Conservation (phyloP, 305 asterid species). For the Fraxinus velutina region DNA sequence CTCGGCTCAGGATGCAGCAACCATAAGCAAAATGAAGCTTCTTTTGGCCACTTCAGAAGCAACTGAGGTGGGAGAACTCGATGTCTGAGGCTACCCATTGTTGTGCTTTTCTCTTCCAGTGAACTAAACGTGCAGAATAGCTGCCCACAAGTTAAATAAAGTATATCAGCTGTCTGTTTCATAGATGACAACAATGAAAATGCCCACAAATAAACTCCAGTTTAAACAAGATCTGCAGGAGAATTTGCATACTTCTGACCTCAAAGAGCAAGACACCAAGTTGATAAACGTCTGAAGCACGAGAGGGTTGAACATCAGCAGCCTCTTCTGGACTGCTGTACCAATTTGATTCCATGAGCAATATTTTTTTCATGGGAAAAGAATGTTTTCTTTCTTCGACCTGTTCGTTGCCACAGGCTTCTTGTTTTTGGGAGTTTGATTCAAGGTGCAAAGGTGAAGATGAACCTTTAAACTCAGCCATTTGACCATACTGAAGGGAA, state of each 20-base stretch:
- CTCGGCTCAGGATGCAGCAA: slow-evolving; percentile 85
- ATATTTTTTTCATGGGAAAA: slow-evolving; percentile 46
- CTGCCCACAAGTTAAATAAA: slow-evolving; percentile 42
- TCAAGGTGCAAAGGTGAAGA: slow-evolving; percentile 21
- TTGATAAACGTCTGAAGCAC: slow-evolving; percentile 85
- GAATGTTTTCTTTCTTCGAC: slow-evolving; percentile 34
- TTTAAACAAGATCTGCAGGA: neutral
- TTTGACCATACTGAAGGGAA: slow-evolving; percentile 53
- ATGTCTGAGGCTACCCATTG: slow-evolving; percentile 80
- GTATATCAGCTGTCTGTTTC: slow-evolving; percentile 23
- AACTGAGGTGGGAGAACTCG: slow-evolving; percentile 93
- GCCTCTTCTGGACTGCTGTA: slow-evolving; percentile 57
- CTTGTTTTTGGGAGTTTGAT: neutral
- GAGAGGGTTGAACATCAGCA: slow-evolving; percentile 57
- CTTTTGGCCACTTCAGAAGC: slow-evolving; percentile 96
- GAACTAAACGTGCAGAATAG: slow-evolving; percentile 73
- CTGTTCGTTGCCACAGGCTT: slow-evolving; percentile 11
- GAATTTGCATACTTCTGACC: slow-evolving; percentile 39
- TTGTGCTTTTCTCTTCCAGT: slow-evolving; percentile 64
- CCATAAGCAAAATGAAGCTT: slow-evolving; percentile 96
- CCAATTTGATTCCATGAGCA: slow-evolving; percentile 48
- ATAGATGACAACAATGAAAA: too few relatives aligned
- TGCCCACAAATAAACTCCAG: too few relatives aligned
- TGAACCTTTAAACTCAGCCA: slow-evolving; percentile 45
- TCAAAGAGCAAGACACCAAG: slow-evolving; percentile 93